Conservation (phyloP, 345 rosid species). For the Leavenworthia alabamica region DNA sequence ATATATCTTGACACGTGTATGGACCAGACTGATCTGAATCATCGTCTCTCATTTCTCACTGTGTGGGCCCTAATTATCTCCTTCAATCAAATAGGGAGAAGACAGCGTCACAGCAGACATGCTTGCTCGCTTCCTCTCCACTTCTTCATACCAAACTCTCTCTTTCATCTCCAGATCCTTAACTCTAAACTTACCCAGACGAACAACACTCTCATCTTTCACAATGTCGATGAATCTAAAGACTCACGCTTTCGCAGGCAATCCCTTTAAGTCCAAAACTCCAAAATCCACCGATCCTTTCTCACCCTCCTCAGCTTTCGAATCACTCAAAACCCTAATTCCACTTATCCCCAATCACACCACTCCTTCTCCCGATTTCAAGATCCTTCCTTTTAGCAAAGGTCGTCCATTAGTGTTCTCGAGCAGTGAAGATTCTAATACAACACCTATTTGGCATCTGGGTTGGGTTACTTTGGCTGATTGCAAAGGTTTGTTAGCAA, state of each 20-base stretch:
- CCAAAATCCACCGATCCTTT: slow-evolving; percentile 54
- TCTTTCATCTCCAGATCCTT: slow-evolving; percentile 27
- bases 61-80: neutral
- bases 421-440: slow-evolving; percentile 28
- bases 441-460: slow-evolving; percentile 62
- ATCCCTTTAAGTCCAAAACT: slow-evolving; percentile 50
- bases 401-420: slow-evolving; percentile 77
- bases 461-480: slow-evolving; percentile 72
- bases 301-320: slow-evolving; percentile 56
- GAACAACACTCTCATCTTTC: slow-evolving; percentile 18
- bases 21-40: slow-evolving; percentile 3
- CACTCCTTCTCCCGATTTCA: slow-evolving; percentile 46
- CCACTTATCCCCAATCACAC: slow-evolving; percentile 36
- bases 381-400: slow-evolving; percentile 69
- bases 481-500: slow-evolving; percentile 40
- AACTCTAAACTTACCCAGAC: slow-evolving; percentile 14
- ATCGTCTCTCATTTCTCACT: slow-evolving; percentile 16
- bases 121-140: slow-evolving; percentile 33
- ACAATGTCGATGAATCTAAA: slow-evolving; percentile 58
- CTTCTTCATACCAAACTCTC: slow-evolving; percentile 15
- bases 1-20: neutral
- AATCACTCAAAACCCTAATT: slow-evolving; percentile 53
- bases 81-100: neutral
- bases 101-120: slow-evolving; percentile 21
- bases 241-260: slow-evolving; percentile 82